Conservation (phyloP, 2,329 filamentous ascomycete species). For the Exophiala phaeomuriformis region DNA sequence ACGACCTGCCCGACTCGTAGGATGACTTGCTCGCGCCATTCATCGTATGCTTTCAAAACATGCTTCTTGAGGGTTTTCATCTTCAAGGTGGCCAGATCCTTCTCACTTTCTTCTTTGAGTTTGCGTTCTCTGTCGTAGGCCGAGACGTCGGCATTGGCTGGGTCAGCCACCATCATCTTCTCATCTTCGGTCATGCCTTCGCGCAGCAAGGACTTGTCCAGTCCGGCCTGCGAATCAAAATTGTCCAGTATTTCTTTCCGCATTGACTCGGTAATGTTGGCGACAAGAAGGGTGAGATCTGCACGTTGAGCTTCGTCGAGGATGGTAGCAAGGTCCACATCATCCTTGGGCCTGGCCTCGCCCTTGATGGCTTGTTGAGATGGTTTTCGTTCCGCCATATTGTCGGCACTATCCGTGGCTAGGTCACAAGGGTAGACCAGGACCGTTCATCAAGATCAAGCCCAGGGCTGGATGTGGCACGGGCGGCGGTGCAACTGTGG, state of each 20-base stretch:
- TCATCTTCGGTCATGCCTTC: constrained; percentile 26
- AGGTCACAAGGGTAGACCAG: neutral
- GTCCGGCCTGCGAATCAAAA: constrained; percentile 31
- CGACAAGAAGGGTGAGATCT: constrained; percentile 38
- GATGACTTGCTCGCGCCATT: constrained; percentile 68
- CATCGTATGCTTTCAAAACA: constrained; percentile 63
- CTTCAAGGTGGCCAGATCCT: constrained; percentile 26
- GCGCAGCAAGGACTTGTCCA: constrained; percentile 22
- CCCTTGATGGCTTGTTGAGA: constrained; percentile 11
- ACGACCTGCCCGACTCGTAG: constrained; percentile 66
- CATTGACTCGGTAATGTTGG: constrained; percentile 37
- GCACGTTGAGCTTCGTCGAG: constrained; percentile 37
- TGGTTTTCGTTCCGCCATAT: constrained; percentile 9
- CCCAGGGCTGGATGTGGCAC: neutral
- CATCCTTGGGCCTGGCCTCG: constrained; percentile 15
- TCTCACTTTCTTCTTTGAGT: constrained; percentile 34
- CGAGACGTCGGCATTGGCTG: constrained; percentile 27
- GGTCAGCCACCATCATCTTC: constrained; percentile 28
- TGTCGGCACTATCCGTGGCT: neutral
- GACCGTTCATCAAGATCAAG: neutral
- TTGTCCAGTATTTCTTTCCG: constrained; percentile 34
- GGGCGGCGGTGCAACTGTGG: neutral
- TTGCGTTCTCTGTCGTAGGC: constrained; percentile 28
- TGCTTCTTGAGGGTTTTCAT: constrained; percentile 54
- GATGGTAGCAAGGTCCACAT: constrained; percentile 37